Conservation (phyloP, 805 yeast species). For the Torulaspora gathmanii region DNA sequence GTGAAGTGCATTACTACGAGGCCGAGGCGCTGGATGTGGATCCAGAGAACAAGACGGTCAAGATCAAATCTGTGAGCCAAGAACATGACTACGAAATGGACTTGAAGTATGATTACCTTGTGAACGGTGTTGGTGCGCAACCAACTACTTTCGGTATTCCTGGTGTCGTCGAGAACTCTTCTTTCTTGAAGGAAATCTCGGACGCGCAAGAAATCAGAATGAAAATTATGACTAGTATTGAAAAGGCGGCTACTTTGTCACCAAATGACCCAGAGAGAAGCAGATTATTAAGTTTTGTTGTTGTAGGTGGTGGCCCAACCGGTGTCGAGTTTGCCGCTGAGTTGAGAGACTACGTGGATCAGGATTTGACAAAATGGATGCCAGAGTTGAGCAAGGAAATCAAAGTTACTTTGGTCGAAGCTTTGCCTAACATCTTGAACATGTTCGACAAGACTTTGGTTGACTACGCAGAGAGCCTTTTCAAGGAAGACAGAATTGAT, state of each 20-base stretch:
- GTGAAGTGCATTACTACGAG: constrained; percentile 78
- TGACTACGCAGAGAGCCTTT: constrained; percentile 74
- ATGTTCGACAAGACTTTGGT: constrained; percentile 66
- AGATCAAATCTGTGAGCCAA: constrained; percentile 53
- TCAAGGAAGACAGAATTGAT: constrained; percentile 62
- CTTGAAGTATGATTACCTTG: constrained; percentile 72
- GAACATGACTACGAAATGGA: constrained; percentile 44
- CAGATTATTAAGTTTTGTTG: constrained; percentile 80
- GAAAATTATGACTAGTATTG: constrained; percentile 80
- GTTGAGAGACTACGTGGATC: constrained; percentile 87
- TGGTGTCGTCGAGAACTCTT: constrained; percentile 85
- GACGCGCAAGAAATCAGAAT: constrained; percentile 82
- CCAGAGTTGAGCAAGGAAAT: constrained; percentile 81
- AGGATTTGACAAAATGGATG: constrained; percentile 84
- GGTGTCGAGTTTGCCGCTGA: constrained; percentile 98
- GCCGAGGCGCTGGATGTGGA: constrained; percentile 87
- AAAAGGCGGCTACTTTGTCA: constrained; percentile 79
- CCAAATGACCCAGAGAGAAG: constrained; percentile 69
- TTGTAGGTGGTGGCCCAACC: constrained; percentile 98
- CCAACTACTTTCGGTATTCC: constrained; percentile 93
- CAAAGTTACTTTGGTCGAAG: constrained; percentile 82
- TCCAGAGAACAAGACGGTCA: constrained; percentile 59
- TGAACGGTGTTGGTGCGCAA: constrained; percentile 91
- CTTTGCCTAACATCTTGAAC: constrained; percentile 79
- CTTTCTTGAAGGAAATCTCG: constrained; percentile 82